Conservation (phyloP, 805 yeast genomes). For the Saccharomycopsis olivae region DNA sequence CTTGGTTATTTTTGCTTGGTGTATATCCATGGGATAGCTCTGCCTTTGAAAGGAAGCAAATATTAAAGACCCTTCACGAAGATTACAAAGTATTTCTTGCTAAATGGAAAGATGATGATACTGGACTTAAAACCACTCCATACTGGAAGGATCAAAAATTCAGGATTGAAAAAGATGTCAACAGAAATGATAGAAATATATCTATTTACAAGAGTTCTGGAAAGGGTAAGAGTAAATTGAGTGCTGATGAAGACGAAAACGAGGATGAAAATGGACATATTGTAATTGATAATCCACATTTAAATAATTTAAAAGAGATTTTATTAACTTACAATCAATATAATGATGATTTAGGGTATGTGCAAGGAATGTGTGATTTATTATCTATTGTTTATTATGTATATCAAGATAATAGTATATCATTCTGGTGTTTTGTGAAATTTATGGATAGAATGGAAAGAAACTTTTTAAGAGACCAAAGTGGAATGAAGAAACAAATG, state of each 20-base stretch:
- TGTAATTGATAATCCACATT: slow-evolving; percentile 59
- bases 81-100: slow-evolving; percentile 55
- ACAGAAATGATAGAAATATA: slow-evolving; percentile 77
- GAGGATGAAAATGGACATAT: slow-evolving; percentile 35
- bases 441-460: slow-evolving; percentile 95
- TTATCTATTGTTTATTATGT: slow-evolving; percentile 72
- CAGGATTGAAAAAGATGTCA: slow-evolving; percentile 88
- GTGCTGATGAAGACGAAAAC: slow-evolving; percentile 25
- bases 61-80: slow-evolving; percentile 43
- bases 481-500: slow-evolving; percentile 90
- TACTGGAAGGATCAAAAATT: slow-evolving; percentile 86
- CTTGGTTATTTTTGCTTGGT: slow-evolving; percentile 78
- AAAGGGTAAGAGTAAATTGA: slow-evolving; percentile 26
- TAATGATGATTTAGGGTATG: slow-evolving; percentile 81
- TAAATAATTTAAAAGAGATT: slow-evolving; percentile 63
- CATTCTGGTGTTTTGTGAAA: slow-evolving; percentile 82
- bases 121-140: slow-evolving; percentile 41
- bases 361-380: slow-evolving; percentile 96
- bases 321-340: slow-evolving; percentile 78
- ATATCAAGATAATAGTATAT: slow-evolving; percentile 56
- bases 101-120: slow-evolving; percentile 56
- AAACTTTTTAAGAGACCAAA: slow-evolving; percentile 82
- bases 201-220: slow-evolving; percentile 45
- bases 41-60: slow-evolving; percentile 49
- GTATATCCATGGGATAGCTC: slow-evolving; percentile 88